phyloP scores from a whole-genome alignment of 768 basidiomycete genomes.

The Chalciporus chontae region DNA sequence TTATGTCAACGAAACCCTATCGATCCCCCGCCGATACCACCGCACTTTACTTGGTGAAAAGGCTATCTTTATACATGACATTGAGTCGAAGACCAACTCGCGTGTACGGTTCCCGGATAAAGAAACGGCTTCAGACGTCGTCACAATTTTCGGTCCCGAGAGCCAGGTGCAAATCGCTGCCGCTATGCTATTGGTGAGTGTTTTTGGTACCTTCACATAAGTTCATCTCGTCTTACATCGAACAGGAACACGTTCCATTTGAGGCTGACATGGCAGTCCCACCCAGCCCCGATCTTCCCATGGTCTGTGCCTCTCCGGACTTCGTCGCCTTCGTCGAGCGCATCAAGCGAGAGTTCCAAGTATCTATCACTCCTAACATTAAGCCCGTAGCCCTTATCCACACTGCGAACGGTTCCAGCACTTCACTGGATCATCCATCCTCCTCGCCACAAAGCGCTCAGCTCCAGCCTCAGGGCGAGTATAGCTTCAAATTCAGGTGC shows the following conservation, averaged over 20 bases:
- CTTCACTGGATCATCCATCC: slow-evolving; percentile 48
- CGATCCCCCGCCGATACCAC: slow-evolving; percentile 93
- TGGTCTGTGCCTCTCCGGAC: slow-evolving; percentile 73
- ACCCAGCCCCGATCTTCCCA: slow-evolving; percentile 72
- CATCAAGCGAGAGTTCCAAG: slow-evolving; percentile 91
- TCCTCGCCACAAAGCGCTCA: slow-evolving; percentile 18
- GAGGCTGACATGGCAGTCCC: slow-evolving; percentile 94
- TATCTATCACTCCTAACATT: slow-evolving; percentile 81
- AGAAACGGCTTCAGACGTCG: slow-evolving; percentile 89
- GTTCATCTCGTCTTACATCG: slow-evolving; percentile 1
- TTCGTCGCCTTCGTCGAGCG: slow-evolving; percentile 84
- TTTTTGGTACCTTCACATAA: background rate
- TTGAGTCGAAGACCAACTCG: slow-evolving; percentile 95
- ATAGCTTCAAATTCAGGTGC: slow-evolving; percentile 93
- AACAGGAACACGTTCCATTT: slow-evolving; percentile 91
- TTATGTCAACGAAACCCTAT: slow-evolving; percentile 89
- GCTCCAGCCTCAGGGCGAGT: slow-evolving; percentile 46
- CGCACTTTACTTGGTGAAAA: slow-evolving; percentile 94
- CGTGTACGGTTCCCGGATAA: slow-evolving; percentile 90
- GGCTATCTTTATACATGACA: slow-evolving; percentile 94
- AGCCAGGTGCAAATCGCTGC: slow-evolving; percentile 96
- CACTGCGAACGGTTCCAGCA: slow-evolving; percentile 44
- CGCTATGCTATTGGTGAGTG: slow-evolving; percentile 85
- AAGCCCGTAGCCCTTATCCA: slow-evolving; percentile 40
- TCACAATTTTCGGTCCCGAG: slow-evolving; percentile 96